Evolutionary conservation across 371 early-diverging fungal species (phyloP).

Genomic region (Mortierella sp.): DNA sequence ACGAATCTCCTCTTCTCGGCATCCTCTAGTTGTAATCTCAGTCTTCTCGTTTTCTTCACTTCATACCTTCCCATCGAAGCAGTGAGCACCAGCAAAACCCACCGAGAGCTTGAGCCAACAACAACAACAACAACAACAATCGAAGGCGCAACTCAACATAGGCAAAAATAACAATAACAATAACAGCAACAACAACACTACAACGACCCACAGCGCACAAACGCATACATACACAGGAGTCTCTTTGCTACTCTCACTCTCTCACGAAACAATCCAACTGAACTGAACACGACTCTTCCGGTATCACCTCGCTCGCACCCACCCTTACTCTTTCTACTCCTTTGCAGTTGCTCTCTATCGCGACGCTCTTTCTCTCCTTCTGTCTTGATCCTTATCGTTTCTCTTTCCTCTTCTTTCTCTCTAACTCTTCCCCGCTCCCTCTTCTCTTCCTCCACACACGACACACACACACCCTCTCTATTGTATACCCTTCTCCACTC

Average conservation of each 20-base stretch:
- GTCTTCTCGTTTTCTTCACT: background rate
- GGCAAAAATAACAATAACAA: background rate
- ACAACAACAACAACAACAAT: background rate
- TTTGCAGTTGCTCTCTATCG: background rate
- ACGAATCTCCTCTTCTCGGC: conserved; percentile 1
- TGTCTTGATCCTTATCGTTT: conserved; percentile 2
- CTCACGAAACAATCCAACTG: background rate
- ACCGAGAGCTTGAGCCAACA: conserved; percentile 38
- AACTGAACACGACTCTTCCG: conserved; percentile 9
- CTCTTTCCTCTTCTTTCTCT: background rate
- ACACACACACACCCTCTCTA: background rate
- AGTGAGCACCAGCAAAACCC: conserved; percentile 12
- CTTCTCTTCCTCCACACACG: background rate
- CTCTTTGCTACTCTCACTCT: background rate
- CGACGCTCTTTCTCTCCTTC: background rate
- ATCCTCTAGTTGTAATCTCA: background rate
- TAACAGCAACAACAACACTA: background rate
- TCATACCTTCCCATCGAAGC: conserved; percentile 16
- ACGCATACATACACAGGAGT: background rate
- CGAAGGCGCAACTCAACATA: background rate
- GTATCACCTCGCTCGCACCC: background rate
- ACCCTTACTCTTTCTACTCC: background rate
- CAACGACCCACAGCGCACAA: conserved; percentile 7
- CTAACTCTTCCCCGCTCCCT: background rate
- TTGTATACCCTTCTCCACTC: background rate